Evolutionary conservation across 2,329 filamentous ascomycete genomes (phyloP), one percentile per base, ranked within the genome.

Genomic region (Dactylellina cionopaga): DNA sequence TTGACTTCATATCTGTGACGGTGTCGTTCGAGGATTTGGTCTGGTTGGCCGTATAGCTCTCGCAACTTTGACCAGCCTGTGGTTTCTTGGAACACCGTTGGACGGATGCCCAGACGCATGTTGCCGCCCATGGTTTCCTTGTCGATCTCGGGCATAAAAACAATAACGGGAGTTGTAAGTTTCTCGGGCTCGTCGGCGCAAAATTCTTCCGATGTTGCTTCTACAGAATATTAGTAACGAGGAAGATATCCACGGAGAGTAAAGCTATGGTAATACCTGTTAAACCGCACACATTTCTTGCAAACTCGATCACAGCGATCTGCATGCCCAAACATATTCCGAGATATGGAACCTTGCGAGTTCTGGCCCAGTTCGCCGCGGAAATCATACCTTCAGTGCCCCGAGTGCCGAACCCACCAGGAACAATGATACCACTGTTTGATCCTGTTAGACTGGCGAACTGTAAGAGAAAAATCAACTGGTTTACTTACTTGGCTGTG

Each of bases 291-390:
- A 94, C 83, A 75, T 92, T 88, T 41, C 92, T 88, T 1, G 92
- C 92, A 76, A 88, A 92, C 80, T 98, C 93, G 76, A 97, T 90
- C 47, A 96, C 92, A 17, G 94, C 92, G 47, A 96, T 86, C 80
- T 98, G 95, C 89, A 96, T 92, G 65, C 92, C 92, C 19, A 97
- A 84, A 79, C 94, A 97, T 74, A 98, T 90, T 69, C 95, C 95
- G 0, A 98, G 85, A 81, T 90, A 97, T 1, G 92, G 92, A 2
- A 87, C 87, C 74, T 90, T 89, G 77, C 92, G 89, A 75, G 90
- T 89, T 63, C 95, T 89, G 1, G 94, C 93, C 89, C 91, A 97
- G 75, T 89, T 89, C n/a, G 90, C 90, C 2, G 90, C 91, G 62
- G 87, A 84, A 77, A 98, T 89, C 92, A 98, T 98, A 74, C 95